Base-by-base conservation (phyloP, 163 green algal species). In the Chloroidium sp. region DNA sequence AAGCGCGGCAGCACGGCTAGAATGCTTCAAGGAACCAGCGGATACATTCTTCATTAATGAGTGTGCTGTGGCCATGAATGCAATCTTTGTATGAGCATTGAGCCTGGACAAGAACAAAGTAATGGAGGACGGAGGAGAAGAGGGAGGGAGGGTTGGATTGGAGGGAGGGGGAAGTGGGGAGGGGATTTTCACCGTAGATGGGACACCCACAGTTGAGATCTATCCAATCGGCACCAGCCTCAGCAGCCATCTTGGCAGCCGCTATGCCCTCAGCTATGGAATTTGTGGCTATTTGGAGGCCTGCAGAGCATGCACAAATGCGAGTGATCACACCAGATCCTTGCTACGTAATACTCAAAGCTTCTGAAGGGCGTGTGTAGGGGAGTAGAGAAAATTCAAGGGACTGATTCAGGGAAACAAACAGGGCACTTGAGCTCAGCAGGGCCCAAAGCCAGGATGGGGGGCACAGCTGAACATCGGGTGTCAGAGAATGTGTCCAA, bases 151-250 rank as follows among this genome's bases (percentile, higher is more conserved):
- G 36, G 36, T 36, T 36, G 36, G 36, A 36, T 36, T 36, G 36
- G 36, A 36, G 36, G 36, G 36, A 36, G 36, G 36, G 64, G 6
- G 64, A 72, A 10, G 64, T 72, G 64, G 64, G 64, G 6, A 72
- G 64, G 64, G 8, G 64, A 14, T 4, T 36, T 13, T n/a, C 60
- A 92, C 88, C 90, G 80, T 95, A 87, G 68, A 97, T 96, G 62
- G 93, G 93, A 80, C 93, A 97, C 69, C 92, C 91, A 76, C 87
- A 93, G 84, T 97, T 97, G 61, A 97, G 87, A 82, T 97, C 93
- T 2, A 97, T 3, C 76, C 85, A 96, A 8, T 80, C 68, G 0
- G 92, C 92, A 0, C 92, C 92, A 1, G 84, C 84, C 61, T 91
- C 92, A 1, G 86, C 82, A 14, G 91, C 93, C 69, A 93, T 74